Base-by-base conservation (phyloP, 1,284 basidiomycete genomes). In the Ceratobasidium sp. region DNA sequence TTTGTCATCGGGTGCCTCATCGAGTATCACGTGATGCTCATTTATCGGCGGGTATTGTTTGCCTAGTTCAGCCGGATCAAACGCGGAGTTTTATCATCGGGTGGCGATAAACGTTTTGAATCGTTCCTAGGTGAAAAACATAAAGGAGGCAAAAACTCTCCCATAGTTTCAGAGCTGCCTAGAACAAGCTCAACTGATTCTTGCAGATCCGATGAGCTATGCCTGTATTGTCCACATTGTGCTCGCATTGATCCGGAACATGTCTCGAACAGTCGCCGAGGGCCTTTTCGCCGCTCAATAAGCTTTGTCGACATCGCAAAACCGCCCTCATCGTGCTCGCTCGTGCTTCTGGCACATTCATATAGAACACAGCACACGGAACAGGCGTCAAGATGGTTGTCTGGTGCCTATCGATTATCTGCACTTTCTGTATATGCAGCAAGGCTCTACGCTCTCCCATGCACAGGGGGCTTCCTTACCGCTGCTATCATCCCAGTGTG, bases 341-440 rank as follows among this genome's bases (percentile, higher is more conserved):
- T 55, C 52, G 14, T 32, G 52, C 52, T 55, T 55, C 30, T 55
- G 26, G 52, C 14, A 55, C 52, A 55, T 55, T 1, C n/a, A 30
- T 2, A 52, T 26, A 52, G 48, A 52, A 45, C 43, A 45, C 43
- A 8, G 43, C 18, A 18, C 18, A 3, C 26, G 18, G 16, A 41
- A 59, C 36, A 28, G 16, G 23, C 36, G 41, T 23, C 39, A 16
- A 43, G 34, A 23, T 26, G 5, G 2, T 16, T 23, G n/a, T 43
- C 41, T 45, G 36, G 58, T 45, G 58, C 58, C 18, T 60, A 45
- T 60, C 58, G 52, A 55, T 55, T 32, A 55, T 55, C 52, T 55
- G 34, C 34, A 32, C 12, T 6, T 55, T 55, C 52, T 55, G 52
- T 30, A 30, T 55, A 30, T 55, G 52, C 28, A 55, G 52, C 52